These are phyloP conservation scores for Aphanocladium album DNA, from an alignment of 2,329 filamentous ascomycete genomes.

Conservation along the genomic window DNA sequence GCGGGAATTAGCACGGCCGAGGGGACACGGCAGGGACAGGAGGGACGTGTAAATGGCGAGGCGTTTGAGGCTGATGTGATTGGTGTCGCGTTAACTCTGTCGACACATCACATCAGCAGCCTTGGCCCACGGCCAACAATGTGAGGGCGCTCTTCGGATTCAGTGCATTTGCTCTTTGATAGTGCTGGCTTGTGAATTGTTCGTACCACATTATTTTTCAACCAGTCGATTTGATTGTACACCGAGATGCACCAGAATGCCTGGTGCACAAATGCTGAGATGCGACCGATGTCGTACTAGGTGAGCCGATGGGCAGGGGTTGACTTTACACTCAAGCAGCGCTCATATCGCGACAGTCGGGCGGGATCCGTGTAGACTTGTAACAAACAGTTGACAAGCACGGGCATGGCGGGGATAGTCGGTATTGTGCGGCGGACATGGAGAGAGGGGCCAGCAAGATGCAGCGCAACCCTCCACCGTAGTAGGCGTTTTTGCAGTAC, in stretches of 20 bases:
- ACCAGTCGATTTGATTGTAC: background rate
- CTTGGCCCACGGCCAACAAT: background rate
- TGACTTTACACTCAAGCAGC: background rate
- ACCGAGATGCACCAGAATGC: background rate
- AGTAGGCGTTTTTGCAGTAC: background rate
- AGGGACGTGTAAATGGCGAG: background rate
- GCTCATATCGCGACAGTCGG: background rate
- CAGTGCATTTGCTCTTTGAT: background rate
- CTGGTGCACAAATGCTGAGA: background rate
- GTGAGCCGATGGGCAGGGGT: background rate
- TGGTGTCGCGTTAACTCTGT: background rate
- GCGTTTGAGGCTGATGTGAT: background rate
- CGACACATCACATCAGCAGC: background rate
- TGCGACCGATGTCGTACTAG: background rate
- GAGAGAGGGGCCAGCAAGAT: background rate
- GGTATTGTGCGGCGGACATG: constrained; percentile 3
- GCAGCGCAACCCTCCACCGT: background rate
- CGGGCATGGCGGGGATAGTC: background rate
- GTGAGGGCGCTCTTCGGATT: background rate
- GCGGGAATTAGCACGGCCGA: background rate
- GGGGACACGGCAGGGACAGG: background rate
- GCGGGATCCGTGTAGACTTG: background rate
- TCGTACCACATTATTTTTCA: background rate
- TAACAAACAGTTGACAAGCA: background rate
- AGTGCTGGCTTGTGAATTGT: background rate